Conservation (phyloP, 1,284 basidiomycete species). For the Ganoderma lucidum region DNA sequence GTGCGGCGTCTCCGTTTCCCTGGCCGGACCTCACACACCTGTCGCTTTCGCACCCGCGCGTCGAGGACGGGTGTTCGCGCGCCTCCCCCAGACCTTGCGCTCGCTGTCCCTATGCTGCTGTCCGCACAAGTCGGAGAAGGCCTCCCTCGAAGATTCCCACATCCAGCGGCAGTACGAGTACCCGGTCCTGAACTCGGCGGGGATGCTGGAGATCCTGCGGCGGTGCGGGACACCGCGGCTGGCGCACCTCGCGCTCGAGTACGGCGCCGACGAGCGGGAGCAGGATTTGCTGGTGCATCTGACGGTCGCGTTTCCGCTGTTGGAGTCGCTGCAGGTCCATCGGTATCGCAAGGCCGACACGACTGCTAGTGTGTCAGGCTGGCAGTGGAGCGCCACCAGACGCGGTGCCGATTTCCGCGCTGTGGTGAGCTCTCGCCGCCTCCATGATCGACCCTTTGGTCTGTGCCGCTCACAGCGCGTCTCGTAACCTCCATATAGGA, state of each 20-base stretch:
- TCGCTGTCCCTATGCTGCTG: background rate
- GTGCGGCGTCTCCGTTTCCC: too few species aligned
- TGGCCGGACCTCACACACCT: too few species aligned
- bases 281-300: background rate
- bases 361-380: too few species aligned
- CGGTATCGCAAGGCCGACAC: background rate
- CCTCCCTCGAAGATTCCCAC: background rate
- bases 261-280: background rate
- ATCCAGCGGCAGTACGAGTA: background rate
- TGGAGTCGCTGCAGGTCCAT: background rate
- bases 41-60: too few species aligned
- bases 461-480: too few species aligned
- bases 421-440: too few species aligned
- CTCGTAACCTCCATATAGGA: too few species aligned
- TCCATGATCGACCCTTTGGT: too few species aligned
- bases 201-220: background rate
- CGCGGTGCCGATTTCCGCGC: too few species aligned
- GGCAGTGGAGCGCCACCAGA: too few species aligned
- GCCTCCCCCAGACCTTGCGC: background rate
- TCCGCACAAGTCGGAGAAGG: slow-evolving; percentile 2
- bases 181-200: slow-evolving; percentile 3
- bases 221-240: background rate
- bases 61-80: background rate
- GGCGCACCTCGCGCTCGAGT: background rate
- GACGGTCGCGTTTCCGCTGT: background rate